phyloP scores from a whole-genome alignment of 2,329 filamentous ascomycete species.

The Pseudovirgaria hyperparasitica region DNA sequence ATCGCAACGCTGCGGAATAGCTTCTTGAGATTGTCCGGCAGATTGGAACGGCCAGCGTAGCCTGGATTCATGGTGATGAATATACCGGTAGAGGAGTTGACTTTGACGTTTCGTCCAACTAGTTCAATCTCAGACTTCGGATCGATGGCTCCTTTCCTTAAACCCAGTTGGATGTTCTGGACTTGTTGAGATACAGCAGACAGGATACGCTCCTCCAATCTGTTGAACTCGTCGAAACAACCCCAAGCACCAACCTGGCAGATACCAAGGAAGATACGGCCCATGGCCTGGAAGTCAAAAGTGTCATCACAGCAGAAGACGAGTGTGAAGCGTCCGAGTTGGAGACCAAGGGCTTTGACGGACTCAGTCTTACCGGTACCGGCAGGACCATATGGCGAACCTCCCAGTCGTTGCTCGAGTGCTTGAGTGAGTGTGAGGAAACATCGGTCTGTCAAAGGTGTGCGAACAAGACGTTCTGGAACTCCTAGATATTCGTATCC shows the following conservation, averaged over 20 bases:
- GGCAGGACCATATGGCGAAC: conserved; percentile 92
- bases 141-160: conserved; percentile 74
- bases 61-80: conserved; percentile 99
- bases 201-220: conserved; percentile 91
- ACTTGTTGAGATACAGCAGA: conserved; percentile 98
- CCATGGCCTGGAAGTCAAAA: conserved; percentile 99
- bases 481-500: conserved; percentile 98
- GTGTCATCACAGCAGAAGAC: conserved; percentile 99
- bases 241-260: conserved; percentile 99
- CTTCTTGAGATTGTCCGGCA: conserved; percentile 99
- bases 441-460: conserved; percentile 92
- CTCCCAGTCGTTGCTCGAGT: conserved; percentile 84
- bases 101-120: conserved; percentile 76
- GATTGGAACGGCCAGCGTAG: conserved; percentile 92
- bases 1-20: conserved; percentile 98
- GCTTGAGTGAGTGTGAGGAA: conserved; percentile 97
- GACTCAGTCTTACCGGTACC: conserved; percentile 99
- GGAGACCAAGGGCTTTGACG: conserved; percentile 91
- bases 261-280: conserved; percentile 96
- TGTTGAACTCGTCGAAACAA: conserved; percentile 99
- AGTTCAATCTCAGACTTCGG: conserved; percentile 84
- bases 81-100: conserved; percentile 89
- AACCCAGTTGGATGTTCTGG: conserved; percentile 94
- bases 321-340: conserved; percentile 92
- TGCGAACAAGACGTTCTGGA: conserved; percentile 88